Percentiles rank a stretch among this genome's conserved stretches.
These are phyloP conservation scores for Gaertneriomyces sp. DNA, from an alignment of 192 early-diverging fungal species.

Conservation along the genomic window DNA sequence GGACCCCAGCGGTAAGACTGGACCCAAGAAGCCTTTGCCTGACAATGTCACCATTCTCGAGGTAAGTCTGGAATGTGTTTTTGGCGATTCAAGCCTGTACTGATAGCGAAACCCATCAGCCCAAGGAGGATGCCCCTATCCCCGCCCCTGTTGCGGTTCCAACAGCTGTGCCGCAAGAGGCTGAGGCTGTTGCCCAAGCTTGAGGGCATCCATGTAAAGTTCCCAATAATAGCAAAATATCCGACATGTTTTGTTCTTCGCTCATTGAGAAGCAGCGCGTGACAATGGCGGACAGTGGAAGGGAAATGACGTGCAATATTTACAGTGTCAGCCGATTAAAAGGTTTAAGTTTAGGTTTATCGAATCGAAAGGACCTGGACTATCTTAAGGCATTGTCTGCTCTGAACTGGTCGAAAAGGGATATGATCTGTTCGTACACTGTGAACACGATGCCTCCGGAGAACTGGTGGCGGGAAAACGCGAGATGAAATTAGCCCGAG, in stretches of 20 bases:
- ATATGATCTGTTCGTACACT: conserved; percentile 70
- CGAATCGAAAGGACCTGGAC: not conserved
- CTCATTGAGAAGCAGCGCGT: no score
- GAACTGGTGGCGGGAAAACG: conserved; percentile 44
- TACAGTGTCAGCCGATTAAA: not conserved
- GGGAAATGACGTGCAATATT: not conserved
- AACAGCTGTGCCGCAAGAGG: conserved; percentile 37
- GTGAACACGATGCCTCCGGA: conserved; percentile 85
- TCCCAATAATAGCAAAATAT: no score
- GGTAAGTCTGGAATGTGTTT: not conserved
- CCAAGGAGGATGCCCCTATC: conserved; percentile 66
- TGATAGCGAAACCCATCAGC: conserved; percentile 10
- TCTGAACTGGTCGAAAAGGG: conserved; percentile 21
- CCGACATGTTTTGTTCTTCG: no score
- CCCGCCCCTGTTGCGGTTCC: conserved; percentile 42
- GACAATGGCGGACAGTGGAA: no score
- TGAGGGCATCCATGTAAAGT: no score
- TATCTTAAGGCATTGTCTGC: not conserved
- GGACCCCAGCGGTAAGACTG: conserved; percentile 88
- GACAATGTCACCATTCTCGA: conserved; percentile 91
- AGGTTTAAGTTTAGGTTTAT: not conserved
- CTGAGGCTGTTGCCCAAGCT: not conserved
- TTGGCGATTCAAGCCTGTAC: conserved; percentile 5
- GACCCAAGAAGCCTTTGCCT: conserved; percentile 94
- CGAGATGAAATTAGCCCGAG: not conserved